Base-by-base conservation (phyloP, 73 alveolate genomes). In the Paramecium primaurelia region DNA sequence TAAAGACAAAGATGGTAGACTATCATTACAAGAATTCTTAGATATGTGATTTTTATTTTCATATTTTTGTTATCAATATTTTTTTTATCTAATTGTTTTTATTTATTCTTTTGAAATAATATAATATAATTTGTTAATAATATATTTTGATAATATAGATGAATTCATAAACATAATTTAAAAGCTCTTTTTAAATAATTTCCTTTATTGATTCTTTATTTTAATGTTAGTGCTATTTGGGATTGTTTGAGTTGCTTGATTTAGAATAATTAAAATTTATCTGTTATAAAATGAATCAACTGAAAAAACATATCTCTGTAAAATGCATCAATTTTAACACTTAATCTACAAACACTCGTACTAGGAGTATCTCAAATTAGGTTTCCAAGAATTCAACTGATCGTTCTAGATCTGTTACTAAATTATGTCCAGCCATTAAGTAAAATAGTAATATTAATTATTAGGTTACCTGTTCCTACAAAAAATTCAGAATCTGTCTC, bases 1-100 rank as follows among this genome's bases (percentile, higher is more conserved):
- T 47, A 80, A 80, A 47, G 91, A 80, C 58, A 80, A 47, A 26
- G 91, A 80, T 80, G 91, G 91, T 2, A 80, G 91, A 80, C 32
- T 80, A 40, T 80, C 91, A 4, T 20, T 44, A 3, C 2, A 40
- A 25, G 91, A 80, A 47, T 80, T 80, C 68, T 42, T 75, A 12
- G 58, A 75, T 38, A 75, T 75, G 20, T 75, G 88, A 75, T 26
- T 64, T 30, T 64, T 32, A 64, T 14, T 32, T 25, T 64, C 10
- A 14, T 64, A 22, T 0, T 22, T 22, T 22, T 22, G 0, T 22
- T 22, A 22, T 22, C 25, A 22, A 22, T 22, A 22, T 22, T 0
- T 22, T 0, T 22, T 22, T 22, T 22, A 22, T 22, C 25, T 22
- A 22, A 22, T 22, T 22, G 25, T 22, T 22, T 22, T 22, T 22